These are phyloP conservation scores for Fusarium sp. DNA, from an alignment of 2,329 filamentous ascomycete species.

Conservation along the genomic window DNA sequence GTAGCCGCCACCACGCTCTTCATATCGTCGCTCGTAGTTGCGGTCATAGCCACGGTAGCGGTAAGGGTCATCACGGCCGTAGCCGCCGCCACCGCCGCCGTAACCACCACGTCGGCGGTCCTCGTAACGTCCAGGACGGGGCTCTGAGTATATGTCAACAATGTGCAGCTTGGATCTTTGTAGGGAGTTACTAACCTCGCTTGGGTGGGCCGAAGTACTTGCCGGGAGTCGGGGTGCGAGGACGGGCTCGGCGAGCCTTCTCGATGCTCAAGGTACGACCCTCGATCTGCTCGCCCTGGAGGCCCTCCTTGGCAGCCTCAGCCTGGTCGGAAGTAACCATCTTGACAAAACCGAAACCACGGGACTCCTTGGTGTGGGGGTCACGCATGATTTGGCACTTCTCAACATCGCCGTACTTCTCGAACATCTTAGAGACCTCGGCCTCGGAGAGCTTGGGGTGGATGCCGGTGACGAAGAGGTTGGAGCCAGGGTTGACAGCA, in stretches of 20 bases:
- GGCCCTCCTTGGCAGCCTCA: constrained; percentile 94
- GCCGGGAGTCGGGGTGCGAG: constrained; percentile 95
- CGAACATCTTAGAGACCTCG: constrained; percentile 94
- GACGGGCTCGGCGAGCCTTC: constrained; percentile 95
- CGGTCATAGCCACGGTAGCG: constrained; percentile 65
- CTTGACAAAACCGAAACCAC: constrained; percentile 99
- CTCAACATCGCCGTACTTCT: constrained; percentile 98
- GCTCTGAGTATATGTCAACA: constrained; percentile 52
- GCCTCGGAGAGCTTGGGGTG: constrained; percentile 91
- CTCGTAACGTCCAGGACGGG: constrained; percentile 64
- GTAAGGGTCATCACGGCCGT: constrained; percentile 71
- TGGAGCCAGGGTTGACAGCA: constrained; percentile 92
- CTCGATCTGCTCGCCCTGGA: constrained; percentile 95
- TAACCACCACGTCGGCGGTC: constrained; percentile 76
- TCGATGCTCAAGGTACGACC: constrained; percentile 97
- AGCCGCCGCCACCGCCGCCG: constrained; percentile 59
- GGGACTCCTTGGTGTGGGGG: constrained; percentile 97
- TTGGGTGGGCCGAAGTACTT: constrained; percentile 99
- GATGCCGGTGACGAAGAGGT: constrained; percentile 98
- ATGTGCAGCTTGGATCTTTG: not conserved
- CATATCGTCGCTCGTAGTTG: constrained; percentile 63
- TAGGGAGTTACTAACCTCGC: constrained; percentile 77
- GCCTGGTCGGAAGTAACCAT: constrained; percentile 97
- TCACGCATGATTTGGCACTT: constrained; percentile 99
- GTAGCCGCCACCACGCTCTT: constrained; percentile 63